Evolutionary conservation across 768 basidiomycete genomes (phyloP).

Genomic region (Suillus plorans): DNA sequence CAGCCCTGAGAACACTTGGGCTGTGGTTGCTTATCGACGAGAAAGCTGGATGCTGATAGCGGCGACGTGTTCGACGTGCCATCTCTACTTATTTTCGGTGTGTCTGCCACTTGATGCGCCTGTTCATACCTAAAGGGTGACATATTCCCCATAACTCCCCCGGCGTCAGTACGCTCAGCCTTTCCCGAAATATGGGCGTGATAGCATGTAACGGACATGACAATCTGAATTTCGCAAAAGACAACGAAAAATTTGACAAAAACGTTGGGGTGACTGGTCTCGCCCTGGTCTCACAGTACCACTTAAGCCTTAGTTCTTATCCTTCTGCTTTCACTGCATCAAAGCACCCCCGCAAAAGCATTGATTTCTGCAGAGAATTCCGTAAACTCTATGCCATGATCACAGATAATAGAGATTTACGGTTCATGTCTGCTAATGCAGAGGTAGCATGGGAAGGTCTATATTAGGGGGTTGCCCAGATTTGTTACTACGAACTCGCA

Average conservation of each 20-base stretch:
- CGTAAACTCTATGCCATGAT: no score
- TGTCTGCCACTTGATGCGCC: not conserved
- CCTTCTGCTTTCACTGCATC: no score
- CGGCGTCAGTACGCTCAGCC: not conserved
- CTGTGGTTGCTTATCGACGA: not conserved
- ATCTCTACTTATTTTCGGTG: not conserved
- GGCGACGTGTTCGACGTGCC: not conserved
- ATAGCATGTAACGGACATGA: not conserved
- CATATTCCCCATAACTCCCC: not conserved
- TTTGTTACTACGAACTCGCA: slow-evolving; percentile 4
- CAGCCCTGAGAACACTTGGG: not conserved
- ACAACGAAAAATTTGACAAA: not conserved
- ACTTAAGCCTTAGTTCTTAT: not conserved
- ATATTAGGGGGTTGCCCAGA: slow-evolving; percentile 10
- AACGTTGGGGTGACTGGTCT: not conserved
- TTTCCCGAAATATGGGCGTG: not conserved
- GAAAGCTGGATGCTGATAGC: not conserved
- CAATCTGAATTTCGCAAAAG: not conserved
- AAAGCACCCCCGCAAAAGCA: no score
- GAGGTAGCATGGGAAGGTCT: slow-evolving; percentile 5
- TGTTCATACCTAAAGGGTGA: not conserved
- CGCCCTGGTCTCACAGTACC: not conserved
- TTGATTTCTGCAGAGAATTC: no score
- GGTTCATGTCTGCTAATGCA: not conserved
- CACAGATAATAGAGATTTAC: not conserved